These are phyloP conservation scores for Xylariaceae sp. DNA, from an alignment of 2,329 filamentous ascomycete genomes.

Conservation along the genomic window DNA sequence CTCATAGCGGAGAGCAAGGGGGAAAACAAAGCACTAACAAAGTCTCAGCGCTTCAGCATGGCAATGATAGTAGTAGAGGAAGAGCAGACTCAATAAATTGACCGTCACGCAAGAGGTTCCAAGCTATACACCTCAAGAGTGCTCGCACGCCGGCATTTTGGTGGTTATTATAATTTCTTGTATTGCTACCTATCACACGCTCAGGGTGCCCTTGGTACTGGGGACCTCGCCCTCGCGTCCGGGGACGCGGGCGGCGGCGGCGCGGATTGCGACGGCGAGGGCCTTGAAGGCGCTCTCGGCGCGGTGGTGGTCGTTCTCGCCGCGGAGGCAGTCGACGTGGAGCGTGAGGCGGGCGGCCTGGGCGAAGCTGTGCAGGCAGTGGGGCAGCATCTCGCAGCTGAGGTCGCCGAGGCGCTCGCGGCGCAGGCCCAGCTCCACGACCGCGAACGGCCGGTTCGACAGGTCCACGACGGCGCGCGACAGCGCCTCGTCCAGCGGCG, in stretches of 20 bases:
- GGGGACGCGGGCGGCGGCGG: slow-evolving; percentile 73
- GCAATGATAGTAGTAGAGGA: neutral
- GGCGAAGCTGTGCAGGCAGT: slow-evolving; percentile 93
- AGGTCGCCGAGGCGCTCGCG: slow-evolving; percentile 94
- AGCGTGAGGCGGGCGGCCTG: slow-evolving; percentile 88
- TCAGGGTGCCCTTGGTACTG: slow-evolving; percentile 92
- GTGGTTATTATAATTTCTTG: neutral
- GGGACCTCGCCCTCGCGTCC: slow-evolving; percentile 90
- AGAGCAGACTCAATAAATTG: neutral
- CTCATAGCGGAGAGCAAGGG: neutral
- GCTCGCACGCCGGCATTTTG: neutral
- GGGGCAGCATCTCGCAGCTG: slow-evolving; percentile 95
- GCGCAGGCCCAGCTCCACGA: slow-evolving; percentile 81
- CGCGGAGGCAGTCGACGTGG: slow-evolving; percentile 89
- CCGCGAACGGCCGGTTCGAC: slow-evolving; percentile 85
- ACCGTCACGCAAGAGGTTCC: neutral
- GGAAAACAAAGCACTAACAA: neutral
- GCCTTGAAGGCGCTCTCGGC: slow-evolving; percentile 98
- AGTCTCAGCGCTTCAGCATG: neutral
- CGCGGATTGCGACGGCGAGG: slow-evolving; percentile 79
- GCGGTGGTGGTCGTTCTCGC: slow-evolving; percentile 92
- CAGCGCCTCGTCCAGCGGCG: slow-evolving; percentile 91
- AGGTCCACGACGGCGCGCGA: slow-evolving; percentile 93
- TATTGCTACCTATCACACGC: slow-evolving; percentile 44
- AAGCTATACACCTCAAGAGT: neutral